phyloP scores from a whole-genome alignment of 768 basidiomycete species.

The Psilocybe tampanensis region DNA sequence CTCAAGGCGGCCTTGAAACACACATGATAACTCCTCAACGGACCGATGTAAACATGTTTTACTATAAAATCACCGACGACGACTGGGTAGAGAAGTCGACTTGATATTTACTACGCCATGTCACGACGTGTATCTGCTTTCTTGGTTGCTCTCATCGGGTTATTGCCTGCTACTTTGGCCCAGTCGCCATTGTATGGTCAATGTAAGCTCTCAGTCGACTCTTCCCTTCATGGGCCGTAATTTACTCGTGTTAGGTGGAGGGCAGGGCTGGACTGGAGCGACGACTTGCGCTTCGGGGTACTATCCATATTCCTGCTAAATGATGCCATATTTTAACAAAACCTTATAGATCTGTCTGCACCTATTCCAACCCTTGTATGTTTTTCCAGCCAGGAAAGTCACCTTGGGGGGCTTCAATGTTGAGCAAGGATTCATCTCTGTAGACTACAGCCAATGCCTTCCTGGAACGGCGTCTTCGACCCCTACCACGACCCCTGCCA shows the following conservation, averaged over 20 bases:
- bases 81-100: neutral
- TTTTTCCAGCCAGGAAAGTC: neutral
- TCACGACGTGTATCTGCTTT: neutral
- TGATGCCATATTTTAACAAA: neutral
- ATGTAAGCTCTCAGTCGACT: no score
- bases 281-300: neutral
- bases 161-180: neutral
- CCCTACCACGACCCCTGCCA: neutral
- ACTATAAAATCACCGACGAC: neutral
- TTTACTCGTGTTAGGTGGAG: no score
- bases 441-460: conserved; percentile 1
- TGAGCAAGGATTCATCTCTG: neutral
- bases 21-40: neutral
- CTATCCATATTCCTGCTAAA: neutral
- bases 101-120: neutral
- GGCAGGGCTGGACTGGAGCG: neutral
- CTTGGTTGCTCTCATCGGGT: neutral
- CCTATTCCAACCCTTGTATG: neutral
- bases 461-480: neutral
- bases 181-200: neutral
- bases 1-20: neutral
- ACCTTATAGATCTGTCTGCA: neutral
- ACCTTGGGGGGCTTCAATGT: neutral
- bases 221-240: no score
- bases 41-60: neutral